Conservation (phyloP, 192 early-diverging fungal genomes). For the Linnemannia hyalina region DNA sequence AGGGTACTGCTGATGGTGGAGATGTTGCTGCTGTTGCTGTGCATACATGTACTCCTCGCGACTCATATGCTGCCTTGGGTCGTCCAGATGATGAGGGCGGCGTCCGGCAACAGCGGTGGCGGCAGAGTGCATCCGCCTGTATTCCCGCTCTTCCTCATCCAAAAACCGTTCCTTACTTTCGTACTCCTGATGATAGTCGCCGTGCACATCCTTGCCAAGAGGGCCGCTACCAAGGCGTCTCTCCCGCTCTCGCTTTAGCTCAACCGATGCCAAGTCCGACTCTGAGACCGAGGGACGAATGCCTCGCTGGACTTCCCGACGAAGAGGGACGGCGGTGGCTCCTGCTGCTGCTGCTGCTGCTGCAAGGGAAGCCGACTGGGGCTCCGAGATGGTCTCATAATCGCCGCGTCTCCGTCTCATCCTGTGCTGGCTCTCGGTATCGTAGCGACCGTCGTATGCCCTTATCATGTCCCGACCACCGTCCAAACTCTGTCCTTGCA, state of each 20-base stretch:
- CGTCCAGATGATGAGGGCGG: neutral
- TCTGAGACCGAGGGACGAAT: constrained; percentile 30
- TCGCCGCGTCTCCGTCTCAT: neutral
- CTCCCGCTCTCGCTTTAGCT: neutral
- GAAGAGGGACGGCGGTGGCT: neutral
- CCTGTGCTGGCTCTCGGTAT: constrained; percentile 1
- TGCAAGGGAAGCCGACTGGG: neutral
- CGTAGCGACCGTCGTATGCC: neutral
- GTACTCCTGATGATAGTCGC: constrained; percentile 1
- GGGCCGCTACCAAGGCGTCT: neutral
- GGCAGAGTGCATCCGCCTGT: neutral
- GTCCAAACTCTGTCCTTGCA: neutral
- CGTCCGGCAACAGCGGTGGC: neutral
- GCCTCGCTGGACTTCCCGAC: constrained; percentile 10
- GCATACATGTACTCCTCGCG: neutral
- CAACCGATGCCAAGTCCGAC: constrained; percentile 15
- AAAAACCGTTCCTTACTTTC: neutral
- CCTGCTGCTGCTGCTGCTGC: neutral
- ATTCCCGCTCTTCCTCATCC: constrained; percentile 9
- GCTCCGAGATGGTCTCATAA: neutral
- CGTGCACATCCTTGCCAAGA: neutral
- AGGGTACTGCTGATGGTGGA: neutral
- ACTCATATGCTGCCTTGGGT: neutral
- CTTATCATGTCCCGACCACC: neutral
- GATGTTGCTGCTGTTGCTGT: neutral